Evolutionary conservation across 441 rosid genomes (phyloP).

Genomic region (Melastoma candidum): DNA sequence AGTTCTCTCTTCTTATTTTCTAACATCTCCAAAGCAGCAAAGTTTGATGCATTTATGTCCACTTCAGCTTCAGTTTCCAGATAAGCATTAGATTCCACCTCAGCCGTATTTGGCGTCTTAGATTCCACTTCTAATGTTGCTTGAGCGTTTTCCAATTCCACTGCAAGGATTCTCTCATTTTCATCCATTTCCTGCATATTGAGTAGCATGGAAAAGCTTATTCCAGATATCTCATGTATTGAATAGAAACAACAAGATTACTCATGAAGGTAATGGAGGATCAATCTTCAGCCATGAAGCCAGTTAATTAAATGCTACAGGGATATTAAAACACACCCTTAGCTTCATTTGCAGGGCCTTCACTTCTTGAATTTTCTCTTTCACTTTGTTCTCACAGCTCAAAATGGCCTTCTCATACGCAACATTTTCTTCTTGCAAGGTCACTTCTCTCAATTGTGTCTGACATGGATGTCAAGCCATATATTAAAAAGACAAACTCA

Average conservation of each 20-base stretch:
- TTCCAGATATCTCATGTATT: no score
- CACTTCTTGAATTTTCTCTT: slow-evolving; percentile 62
- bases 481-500: no score
- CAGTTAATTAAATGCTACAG: background rate
- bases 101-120: slow-evolving; percentile 23
- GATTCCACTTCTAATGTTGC: slow-evolving; percentile 24
- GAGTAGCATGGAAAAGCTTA: background rate
- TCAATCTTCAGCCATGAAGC: background rate
- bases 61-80: slow-evolving; percentile 24
- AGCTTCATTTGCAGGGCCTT: slow-evolving; percentile 42
- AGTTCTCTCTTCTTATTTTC: slow-evolving; percentile 64
- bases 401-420: no score
- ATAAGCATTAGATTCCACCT: slow-evolving; percentile 16
- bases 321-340: slow-evolving; percentile 36
- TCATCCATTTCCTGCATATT: slow-evolving; percentile 58
- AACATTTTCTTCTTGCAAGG: no score
- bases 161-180: slow-evolving; percentile 33
- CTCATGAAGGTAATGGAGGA: background rate
- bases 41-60: slow-evolving; percentile 30
- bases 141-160: slow-evolving; percentile 42
- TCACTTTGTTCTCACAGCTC: slow-evolving; percentile 35
- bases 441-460: slow-evolving; percentile 43
- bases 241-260: no score
- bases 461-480: slow-evolving; percentile 13
- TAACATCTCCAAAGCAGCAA: slow-evolving; percentile 38